Base-by-base conservation (phyloP, 2,329 filamentous ascomycete species). In the Domatiomyces globalis region DNA sequence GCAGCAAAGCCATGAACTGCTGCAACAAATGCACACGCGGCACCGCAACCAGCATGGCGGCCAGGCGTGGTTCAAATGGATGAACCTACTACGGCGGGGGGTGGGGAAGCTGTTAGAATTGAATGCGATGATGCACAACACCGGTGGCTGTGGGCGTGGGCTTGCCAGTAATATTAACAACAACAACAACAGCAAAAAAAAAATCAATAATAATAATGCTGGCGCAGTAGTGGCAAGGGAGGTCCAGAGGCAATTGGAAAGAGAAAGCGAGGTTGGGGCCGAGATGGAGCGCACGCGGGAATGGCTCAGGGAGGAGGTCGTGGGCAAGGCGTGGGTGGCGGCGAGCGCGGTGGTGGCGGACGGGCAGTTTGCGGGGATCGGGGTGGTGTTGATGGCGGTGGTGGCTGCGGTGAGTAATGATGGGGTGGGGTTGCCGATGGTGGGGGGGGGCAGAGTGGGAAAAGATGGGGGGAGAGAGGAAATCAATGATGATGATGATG, bases 11-110 rank as follows among this genome's bases (percentile, higher is more conserved):
- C 33, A 39, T 10, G 15, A 5, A 2, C 19, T 54, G 46, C 78
- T 95, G 45, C 74, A 83, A 62, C 77, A 85, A 58, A 78, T 94
- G 61, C 79, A 83, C 67, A 81, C 87, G 65, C 86, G 88, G 61
- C 92, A 95, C 72, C 83, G 82, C 63, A 96, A 95, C 70, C 90
- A 96, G 70, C 90, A 96, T 67, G 81, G 81, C 51, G 74, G 77
- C 56, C 78, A 82, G 27, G 79, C 80, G 63, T 98, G 90, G 90
- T 96, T 85, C 80, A 78, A 80, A 61, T 73, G 72, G 61, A 79
- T 95, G 55, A 76, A 76, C 49, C 75, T 83, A 57, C 75, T 95
- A 57, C 80, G 86, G 36, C 83, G 85, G 46, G 75, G 80, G 51
- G 65, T 84, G 7, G 68, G 69, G 7, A 74, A 75, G 50, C 69